Conservation (phyloP, 306 rosid genomes). For the Glycine soja region DNA sequence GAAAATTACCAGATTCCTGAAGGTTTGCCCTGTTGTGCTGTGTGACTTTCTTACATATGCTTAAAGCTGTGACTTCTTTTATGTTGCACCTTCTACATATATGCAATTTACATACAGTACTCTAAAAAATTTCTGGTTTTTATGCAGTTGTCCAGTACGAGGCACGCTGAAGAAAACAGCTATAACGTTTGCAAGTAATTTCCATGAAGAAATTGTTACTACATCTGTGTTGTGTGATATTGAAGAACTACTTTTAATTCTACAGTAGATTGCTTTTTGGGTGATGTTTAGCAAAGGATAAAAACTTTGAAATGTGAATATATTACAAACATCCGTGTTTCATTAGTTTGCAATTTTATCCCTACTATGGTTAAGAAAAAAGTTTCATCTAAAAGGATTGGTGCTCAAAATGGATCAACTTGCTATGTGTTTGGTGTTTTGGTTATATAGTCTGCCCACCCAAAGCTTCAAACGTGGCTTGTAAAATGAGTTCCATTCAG, state of each 20-base stretch:
- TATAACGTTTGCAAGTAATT: not conserved
- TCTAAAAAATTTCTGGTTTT: conserved; percentile 6
- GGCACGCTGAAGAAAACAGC: conserved; percentile 48
- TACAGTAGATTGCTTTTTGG: not conserved
- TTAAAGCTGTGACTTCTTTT: not conserved
- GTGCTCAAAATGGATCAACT: not conserved
- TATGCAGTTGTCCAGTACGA: conserved; percentile 61
- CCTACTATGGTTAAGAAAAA: not conserved
- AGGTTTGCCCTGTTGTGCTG: not conserved
- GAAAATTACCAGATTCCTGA: not conserved
- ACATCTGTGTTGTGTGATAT: not conserved
- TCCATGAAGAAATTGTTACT: not conserved
- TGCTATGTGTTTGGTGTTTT: no score
- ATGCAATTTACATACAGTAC: not conserved
- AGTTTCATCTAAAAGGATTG: not conserved
- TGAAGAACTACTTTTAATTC: not conserved
- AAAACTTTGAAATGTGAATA: not conserved
- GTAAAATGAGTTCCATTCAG: no score
- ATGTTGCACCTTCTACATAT: not conserved
- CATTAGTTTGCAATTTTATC: not conserved
- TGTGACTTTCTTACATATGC: not conserved
- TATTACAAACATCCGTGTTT: not conserved
- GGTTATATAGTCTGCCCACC: not conserved
- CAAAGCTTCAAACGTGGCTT: no score
- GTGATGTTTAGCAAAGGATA: not conserved